These are phyloP conservation scores for Athelia sp. DNA, from an alignment of 1,284 basidiomycete genomes.

Conservation along the genomic window DNA sequence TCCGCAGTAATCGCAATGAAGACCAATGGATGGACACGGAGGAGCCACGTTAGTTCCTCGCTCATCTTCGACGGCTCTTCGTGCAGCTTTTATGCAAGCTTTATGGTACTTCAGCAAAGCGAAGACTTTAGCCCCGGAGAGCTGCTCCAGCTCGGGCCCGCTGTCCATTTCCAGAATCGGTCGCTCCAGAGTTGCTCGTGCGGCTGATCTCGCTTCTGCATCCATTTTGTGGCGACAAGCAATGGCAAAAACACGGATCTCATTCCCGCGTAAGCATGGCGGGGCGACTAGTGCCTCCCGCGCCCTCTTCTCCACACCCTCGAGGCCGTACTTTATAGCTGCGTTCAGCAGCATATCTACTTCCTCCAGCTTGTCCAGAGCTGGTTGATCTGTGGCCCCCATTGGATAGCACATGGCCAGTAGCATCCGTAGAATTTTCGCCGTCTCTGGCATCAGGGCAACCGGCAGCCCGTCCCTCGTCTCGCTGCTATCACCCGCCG, in stretches of 20 bases:
- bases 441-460: slow-evolving; percentile 27
- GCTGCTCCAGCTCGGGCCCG: slow-evolving; percentile 15
- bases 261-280: slow-evolving; percentile 19
- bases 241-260: slow-evolving; percentile 29
- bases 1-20: no score
- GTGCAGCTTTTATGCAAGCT: slow-evolving; percentile 13
- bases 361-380: background rate
- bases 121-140: slow-evolving; percentile 13
- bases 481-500: slow-evolving; percentile 1
- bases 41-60: no score
- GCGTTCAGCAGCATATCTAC: background rate
- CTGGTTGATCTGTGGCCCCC: slow-evolving; percentile 4
- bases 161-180: slow-evolving; percentile 7
- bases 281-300: background rate
- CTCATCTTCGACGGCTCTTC: no score
- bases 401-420: background rate
- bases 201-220: slow-evolving; percentile 17
- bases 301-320: background rate
- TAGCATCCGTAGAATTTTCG: slow-evolving; percentile 5
- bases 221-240: slow-evolving; percentile 23
- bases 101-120: slow-evolving; percentile 17
- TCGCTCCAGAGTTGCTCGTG: slow-evolving; percentile 11
- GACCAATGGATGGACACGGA: no score
- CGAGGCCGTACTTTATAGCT: background rate
- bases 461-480: slow-evolving; percentile 19